phyloP scores from a whole-genome alignment of 805 yeast species.

The Saturnispora halmiae region DNA sequence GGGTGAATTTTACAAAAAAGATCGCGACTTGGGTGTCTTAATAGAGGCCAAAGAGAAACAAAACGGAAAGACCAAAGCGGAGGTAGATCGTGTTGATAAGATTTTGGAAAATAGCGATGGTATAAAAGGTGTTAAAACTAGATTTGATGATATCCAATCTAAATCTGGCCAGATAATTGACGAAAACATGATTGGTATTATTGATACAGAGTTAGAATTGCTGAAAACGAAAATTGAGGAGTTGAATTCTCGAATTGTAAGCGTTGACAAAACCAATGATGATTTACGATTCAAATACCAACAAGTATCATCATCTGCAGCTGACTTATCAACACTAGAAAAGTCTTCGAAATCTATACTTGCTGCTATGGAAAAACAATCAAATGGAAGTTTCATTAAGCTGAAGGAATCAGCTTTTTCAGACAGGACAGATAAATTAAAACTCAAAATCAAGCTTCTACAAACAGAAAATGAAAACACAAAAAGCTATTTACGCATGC shows the following conservation, averaged over 20 bases:
- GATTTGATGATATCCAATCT: slow-evolving; percentile 10
- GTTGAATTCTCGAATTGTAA: slow-evolving; percentile 10
- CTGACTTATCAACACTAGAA: slow-evolving; percentile 30
- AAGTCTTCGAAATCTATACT: slow-evolving; percentile 20
- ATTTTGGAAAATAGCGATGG: slow-evolving; percentile 13
- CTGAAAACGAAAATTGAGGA: slow-evolving; percentile 11
- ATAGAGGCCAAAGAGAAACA: slow-evolving; percentile 25
- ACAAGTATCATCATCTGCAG: slow-evolving; percentile 37
- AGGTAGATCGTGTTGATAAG: slow-evolving; percentile 18
- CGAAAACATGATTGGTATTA: slow-evolving; percentile 1
- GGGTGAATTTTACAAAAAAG: slow-evolving; percentile 34
- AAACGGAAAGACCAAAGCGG: slow-evolving; percentile 23
- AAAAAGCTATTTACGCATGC: slow-evolving; percentile 18
- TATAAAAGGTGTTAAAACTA: slow-evolving; percentile 3
- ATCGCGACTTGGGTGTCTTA: slow-evolving; percentile 27
- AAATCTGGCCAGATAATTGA: slow-evolving; percentile 13
- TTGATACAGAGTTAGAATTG: slow-evolving; percentile 4
- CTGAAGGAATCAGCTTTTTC: slow-evolving; percentile 17
- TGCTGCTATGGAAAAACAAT: slow-evolving; percentile 23
- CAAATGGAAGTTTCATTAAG: slow-evolving; percentile 29
- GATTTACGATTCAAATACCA: slow-evolving; percentile 37
- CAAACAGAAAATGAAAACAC: slow-evolving; percentile 21
- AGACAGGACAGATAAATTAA: slow-evolving; percentile 6
- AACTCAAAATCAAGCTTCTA: slow-evolving; percentile 13
- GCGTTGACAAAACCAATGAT: slow-evolving; percentile 22